Evolutionary conservation across 2,329 filamentous ascomycete species (phyloP).

Genomic region (Triangularia verruculosa): DNA sequence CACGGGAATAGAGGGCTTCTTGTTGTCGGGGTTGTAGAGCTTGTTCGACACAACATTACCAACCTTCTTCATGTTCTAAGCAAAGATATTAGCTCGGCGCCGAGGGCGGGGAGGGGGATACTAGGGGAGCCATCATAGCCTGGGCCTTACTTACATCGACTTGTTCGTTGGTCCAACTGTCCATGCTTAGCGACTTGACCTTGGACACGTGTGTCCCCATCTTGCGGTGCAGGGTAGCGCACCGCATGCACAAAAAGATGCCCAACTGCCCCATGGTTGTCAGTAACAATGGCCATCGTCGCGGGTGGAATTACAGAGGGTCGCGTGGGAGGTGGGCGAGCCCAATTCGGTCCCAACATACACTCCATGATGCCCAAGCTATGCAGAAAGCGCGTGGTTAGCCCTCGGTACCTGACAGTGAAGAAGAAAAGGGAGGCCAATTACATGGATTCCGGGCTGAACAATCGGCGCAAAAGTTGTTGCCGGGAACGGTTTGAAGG

Average conservation of each 20-base stretch:
- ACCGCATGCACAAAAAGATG: constrained; percentile 96
- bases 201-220: constrained; percentile 97
- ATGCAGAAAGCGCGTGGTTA: constrained; percentile 28
- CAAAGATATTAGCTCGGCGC: constrained; percentile 23
- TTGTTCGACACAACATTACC: constrained; percentile 86
- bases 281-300: constrained; percentile 5
- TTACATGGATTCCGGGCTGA: constrained; percentile 85
- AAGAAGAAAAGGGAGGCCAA: constrained; percentile 32
- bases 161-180: constrained; percentile 93
- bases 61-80: constrained; percentile 86
- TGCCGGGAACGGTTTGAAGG: constrained; percentile 77
- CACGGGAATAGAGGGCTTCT: constrained; percentile 78
- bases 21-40: constrained; percentile 81
- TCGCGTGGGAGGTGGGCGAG: constrained; percentile 7
- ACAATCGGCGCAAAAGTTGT: constrained; percentile 93
- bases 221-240: constrained; percentile 91
- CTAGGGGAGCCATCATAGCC: not conserved
- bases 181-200: constrained; percentile 98
- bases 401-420: constrained; percentile 31
- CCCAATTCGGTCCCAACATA: constrained; percentile 46
- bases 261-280: constrained; percentile 62
- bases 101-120: not conserved
- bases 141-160: constrained; percentile 66
- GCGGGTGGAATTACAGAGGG: not conserved
- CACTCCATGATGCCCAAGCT: constrained; percentile 98